These are phyloP conservation scores for Neopestalotiopsis sp. DNA, from an alignment of 2,329 filamentous ascomycete species.

Conservation along the genomic window DNA sequence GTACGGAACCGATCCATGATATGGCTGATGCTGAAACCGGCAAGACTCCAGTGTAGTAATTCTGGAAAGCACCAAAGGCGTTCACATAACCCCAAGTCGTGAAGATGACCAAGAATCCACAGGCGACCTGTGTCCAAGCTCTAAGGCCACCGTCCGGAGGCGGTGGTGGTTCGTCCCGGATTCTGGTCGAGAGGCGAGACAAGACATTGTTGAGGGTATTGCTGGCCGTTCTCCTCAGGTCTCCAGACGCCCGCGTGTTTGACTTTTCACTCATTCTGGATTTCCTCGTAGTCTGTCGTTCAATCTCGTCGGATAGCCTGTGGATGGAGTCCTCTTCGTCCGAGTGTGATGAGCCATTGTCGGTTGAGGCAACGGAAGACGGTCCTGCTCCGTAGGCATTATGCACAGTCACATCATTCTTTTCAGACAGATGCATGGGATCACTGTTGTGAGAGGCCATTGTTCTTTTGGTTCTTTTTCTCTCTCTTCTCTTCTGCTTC, in stretches of 20 bases:
- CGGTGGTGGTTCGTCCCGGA: constrained; percentile 35
- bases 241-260: neutral
- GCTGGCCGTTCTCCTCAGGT: constrained; percentile 29
- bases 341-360: neutral
- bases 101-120: constrained; percentile 47
- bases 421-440: constrained; percentile 8
- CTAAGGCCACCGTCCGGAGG: constrained; percentile 37
- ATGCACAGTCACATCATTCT: constrained; percentile 15
- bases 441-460: constrained; percentile 11
- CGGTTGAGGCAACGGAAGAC: constrained; percentile 1
- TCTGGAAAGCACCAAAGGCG: constrained; percentile 51
- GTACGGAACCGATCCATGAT: constrained; percentile 51
- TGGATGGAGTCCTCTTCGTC: constrained; percentile 8
- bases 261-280: constrained; percentile 13
- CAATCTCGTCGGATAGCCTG: neutral
- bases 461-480: constrained; percentile 1
- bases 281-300: constrained; percentile 1
- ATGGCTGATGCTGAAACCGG: constrained; percentile 42
- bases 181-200: constrained; percentile 36
- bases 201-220: constrained; percentile 34
- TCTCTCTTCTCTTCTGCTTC: neutral
- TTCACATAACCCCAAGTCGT: constrained; percentile 54
- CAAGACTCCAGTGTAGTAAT: constrained; percentile 47
- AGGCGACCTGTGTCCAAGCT: constrained; percentile 42
- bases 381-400: neutral